phyloP scores from a whole-genome alignment of 1,139 yeast species.

The Arxiozyma bovina region DNA sequence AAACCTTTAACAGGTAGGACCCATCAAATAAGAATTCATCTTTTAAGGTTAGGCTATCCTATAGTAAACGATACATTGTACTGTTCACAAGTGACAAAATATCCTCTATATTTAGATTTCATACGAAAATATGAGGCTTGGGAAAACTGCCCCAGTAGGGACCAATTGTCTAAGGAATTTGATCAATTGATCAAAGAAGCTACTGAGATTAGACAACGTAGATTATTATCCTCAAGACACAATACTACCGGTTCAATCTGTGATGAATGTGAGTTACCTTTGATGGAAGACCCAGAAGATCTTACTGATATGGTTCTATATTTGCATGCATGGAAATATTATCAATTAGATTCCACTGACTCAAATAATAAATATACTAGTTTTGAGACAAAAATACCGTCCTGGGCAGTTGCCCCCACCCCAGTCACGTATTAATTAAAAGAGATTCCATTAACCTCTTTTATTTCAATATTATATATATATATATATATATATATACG shows the following conservation, averaged over 20 bases:
- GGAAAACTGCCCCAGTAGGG: conserved; percentile 56
- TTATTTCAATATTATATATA: background rate
- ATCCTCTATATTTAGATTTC: conserved; percentile 21
- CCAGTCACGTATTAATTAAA: background rate
- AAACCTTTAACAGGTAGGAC: conserved; percentile 66
- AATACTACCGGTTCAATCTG: conserved; percentile 36
- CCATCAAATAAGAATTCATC: conserved; percentile 71
- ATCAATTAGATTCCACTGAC: conserved; percentile 11
- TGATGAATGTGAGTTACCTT: conserved; percentile 37
- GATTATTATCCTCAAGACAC: conserved; percentile 1
- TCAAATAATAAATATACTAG: conserved; percentile 31
- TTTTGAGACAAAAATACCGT: conserved; percentile 62
- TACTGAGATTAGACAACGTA: conserved; percentile 10
- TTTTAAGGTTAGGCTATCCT: conserved; percentile 56
- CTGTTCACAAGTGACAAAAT: conserved; percentile 28
- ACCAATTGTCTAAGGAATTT: conserved; percentile 23
- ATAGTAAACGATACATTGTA: conserved; percentile 62
- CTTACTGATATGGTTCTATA: conserved; percentile 35
- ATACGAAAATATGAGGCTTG: conserved; percentile 53
- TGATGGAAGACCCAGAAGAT: conserved; percentile 37
- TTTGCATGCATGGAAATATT: conserved; percentile 51
- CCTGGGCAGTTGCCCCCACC: conserved; percentile 57
- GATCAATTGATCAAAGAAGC: conserved; percentile 22
- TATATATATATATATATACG: background rate
- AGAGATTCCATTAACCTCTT: background rate